Evolutionary conservation across 2,329 filamentous ascomycete genomes (phyloP).

Genomic region (Cladosporium cucumerinum): DNA sequence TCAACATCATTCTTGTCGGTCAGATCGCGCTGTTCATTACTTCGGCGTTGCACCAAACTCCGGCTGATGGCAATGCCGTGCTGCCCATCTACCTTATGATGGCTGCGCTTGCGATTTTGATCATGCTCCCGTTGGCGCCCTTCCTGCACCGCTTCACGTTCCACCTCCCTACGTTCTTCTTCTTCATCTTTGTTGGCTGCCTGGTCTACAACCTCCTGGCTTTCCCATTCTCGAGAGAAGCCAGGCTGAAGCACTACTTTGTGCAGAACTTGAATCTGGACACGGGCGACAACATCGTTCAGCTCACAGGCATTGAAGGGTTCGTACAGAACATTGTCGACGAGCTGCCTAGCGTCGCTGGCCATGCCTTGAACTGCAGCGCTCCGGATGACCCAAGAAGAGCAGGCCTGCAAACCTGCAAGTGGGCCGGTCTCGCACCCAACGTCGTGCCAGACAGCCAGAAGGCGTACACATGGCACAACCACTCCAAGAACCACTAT

Average conservation of each 20-base stretch:
- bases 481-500: constrained; percentile 18
- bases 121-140: constrained; percentile 73
- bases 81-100: constrained; percentile 70
- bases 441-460: constrained; percentile 52
- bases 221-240: constrained; percentile 80
- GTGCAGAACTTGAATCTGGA: constrained; percentile 75
- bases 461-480: constrained; percentile 2
- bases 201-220: constrained; percentile 80
- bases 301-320: constrained; percentile 63
- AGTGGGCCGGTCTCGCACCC: constrained; percentile 67
- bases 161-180: constrained; percentile 74
- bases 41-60: constrained; percentile 73
- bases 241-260: constrained; percentile 84
- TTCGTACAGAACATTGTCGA: constrained; percentile 66
- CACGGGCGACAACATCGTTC: constrained; percentile 65
- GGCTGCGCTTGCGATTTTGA: constrained; percentile 63
- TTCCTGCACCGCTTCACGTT: constrained; percentile 84
- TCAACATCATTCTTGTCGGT: constrained; percentile 71
- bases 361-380: constrained; percentile 48
- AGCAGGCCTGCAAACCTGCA: constrained; percentile 62
- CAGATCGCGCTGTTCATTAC: constrained; percentile 73
- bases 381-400: constrained; percentile 41
- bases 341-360: constrained; percentile 67
- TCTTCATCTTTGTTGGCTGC: constrained; percentile 69
- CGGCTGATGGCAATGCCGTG: constrained; percentile 73